Evolutionary conservation across 768 basidiomycete genomes (phyloP).

Genomic region (Rubroboletus satanas): DNA sequence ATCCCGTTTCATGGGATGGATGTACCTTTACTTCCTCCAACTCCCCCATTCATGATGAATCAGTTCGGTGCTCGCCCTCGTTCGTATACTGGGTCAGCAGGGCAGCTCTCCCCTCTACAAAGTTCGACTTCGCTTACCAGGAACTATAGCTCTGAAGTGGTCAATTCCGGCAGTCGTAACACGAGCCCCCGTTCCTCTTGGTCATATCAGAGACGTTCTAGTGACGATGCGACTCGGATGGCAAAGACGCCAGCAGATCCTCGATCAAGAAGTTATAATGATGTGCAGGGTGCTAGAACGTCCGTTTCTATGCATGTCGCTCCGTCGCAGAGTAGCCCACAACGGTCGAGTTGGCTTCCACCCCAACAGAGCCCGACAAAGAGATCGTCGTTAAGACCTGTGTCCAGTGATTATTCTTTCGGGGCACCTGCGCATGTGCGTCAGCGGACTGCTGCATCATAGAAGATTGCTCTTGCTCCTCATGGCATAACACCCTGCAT

Average conservation of each 20-base stretch:
- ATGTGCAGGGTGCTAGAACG: slow-evolving; percentile 13
- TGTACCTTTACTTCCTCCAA: slow-evolving; percentile 68
- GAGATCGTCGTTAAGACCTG: slow-evolving; percentile 15
- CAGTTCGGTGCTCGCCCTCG: slow-evolving; percentile 45
- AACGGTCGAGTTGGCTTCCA: slow-evolving; percentile 24
- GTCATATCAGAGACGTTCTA: slow-evolving; percentile 30
- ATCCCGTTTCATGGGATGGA: slow-evolving; percentile 51
- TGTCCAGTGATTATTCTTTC: slow-evolving; percentile 14
- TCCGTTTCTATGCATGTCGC: slow-evolving; percentile 7
- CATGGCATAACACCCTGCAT: slow-evolving; percentile 4
- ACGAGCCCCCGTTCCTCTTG: slow-evolving; percentile 19
- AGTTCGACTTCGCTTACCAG: slow-evolving; percentile 18
- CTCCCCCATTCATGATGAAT: slow-evolving; percentile 73
- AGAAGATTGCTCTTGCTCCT: slow-evolving; percentile 5
- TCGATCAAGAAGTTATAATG: slow-evolving; percentile 15
- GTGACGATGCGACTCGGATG: slow-evolving; percentile 27
- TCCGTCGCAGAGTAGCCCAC: slow-evolving; percentile 11
- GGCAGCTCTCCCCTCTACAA: slow-evolving; percentile 28
- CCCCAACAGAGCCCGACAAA: slow-evolving; percentile 15
- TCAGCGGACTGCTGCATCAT: slow-evolving; percentile 21
- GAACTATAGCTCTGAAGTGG: slow-evolving; percentile 26
- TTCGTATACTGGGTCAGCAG: slow-evolving; percentile 28
- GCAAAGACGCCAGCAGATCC: slow-evolving; percentile 7
- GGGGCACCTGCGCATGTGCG: slow-evolving; percentile 10
- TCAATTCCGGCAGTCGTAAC: slow-evolving; percentile 14